These are phyloP conservation scores for Spirogloea muscicola DNA, from an alignment of 139 green algal genomes.

Conservation along the genomic window DNA sequence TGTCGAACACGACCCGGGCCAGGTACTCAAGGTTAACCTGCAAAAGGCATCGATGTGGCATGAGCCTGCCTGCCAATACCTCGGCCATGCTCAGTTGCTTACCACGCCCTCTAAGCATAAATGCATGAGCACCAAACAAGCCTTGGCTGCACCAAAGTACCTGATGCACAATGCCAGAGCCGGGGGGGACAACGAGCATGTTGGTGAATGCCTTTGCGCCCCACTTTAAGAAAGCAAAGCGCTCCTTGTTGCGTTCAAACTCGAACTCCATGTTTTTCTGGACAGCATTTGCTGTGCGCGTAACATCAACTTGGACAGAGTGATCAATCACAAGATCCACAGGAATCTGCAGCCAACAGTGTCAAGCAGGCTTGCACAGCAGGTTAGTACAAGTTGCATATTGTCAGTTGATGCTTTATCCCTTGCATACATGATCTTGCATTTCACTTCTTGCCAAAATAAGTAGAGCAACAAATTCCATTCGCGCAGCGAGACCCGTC, in stretches of 20 bases:
- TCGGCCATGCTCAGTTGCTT: too few species aligned
- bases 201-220: slow-evolving; percentile 50
- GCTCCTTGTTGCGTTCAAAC: slow-evolving; percentile 50
- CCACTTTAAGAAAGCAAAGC: slow-evolving; percentile 51
- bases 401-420: too few species aligned
- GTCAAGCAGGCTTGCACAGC: slow-evolving; percentile 27
- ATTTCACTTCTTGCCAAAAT: slow-evolving; percentile 7
- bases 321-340: slow-evolving; percentile 56
- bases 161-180: slow-evolving; percentile 48
- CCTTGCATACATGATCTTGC: neutral
- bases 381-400: neutral
- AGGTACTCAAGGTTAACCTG: slow-evolving; percentile 53
- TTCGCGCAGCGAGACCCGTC: too few species aligned
- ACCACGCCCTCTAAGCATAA: neutral
- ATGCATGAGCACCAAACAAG: neutral
- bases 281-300: slow-evolving; percentile 17
- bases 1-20: slow-evolving; percentile 39
- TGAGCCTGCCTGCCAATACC: too few species aligned
- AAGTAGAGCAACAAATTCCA: too few species aligned
- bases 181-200: slow-evolving; percentile 52
- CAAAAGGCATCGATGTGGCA: slow-evolving; percentile 2
- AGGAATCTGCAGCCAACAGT: slow-evolving; percentile 48
- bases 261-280: slow-evolving; percentile 45
- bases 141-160: too few species aligned
- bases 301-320: slow-evolving; percentile 46